Percentiles rank a stretch among this genome's conserved stretches.
Conservation (phyloP, 257 asterid species). For the Solanum medicagineum region DNA sequence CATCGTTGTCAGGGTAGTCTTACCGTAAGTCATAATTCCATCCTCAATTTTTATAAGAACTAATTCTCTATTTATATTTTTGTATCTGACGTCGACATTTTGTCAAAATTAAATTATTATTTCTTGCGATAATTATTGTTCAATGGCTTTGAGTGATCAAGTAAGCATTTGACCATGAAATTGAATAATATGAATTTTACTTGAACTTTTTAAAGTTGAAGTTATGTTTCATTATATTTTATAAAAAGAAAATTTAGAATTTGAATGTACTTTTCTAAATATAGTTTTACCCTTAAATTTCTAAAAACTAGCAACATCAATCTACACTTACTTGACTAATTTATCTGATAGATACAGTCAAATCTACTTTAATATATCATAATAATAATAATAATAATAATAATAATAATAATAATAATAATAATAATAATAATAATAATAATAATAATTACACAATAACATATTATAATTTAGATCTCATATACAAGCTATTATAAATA, state of each 20-base stretch:
- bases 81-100: not conserved
- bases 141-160: not conserved
- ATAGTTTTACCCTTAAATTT: not conserved
- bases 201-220: not conserved
- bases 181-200: too few species aligned
- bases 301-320: too few species aligned
- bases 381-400: not conserved
- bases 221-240: not conserved
- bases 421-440: too few species aligned
- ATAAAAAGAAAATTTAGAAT: too few species aligned
- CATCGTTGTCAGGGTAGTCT: slow-evolving; percentile 43
- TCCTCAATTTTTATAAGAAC: not conserved
- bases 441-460: not conserved
- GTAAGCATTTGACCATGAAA: not conserved
- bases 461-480: not conserved
- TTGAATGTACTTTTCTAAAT: not conserved
- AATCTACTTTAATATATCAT: not conserved
- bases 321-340: not conserved
- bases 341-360: too few species aligned
- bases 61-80: not conserved
- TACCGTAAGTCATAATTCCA: slow-evolving; percentile 40
- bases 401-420: too few species aligned
- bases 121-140: too few species aligned
- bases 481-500: not conserved
- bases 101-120: not conserved